These are phyloP conservation scores for Claviceps quebecensis DNA, from an alignment of 2,329 filamentous ascomycete species.

Conservation along the genomic window DNA sequence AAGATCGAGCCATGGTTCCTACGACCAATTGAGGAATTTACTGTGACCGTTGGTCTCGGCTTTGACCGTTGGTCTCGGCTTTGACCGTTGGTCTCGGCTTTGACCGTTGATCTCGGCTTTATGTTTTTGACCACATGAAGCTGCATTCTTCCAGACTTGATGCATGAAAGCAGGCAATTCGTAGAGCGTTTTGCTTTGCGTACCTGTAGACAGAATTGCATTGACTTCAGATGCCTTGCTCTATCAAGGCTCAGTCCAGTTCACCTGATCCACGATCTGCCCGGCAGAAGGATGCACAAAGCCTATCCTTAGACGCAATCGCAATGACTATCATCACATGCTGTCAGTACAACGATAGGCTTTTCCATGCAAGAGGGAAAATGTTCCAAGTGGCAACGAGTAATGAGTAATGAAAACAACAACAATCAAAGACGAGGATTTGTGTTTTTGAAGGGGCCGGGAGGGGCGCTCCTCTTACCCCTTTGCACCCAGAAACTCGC, in stretches of 20 bases:
- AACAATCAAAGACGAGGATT: background rate
- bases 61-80: too few species aligned
- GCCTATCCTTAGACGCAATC: constrained; percentile 72
- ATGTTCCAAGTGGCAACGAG: background rate
- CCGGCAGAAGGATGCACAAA: constrained; percentile 59
- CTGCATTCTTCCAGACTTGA: too few species aligned
- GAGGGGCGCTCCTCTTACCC: constrained; percentile 49
- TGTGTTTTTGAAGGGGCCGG: background rate
- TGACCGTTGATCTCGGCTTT: too few species aligned
- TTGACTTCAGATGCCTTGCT: background rate
- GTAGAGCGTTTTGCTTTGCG: background rate
- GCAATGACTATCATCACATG: constrained; percentile 48
- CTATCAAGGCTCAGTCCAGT: constrained; percentile 72
- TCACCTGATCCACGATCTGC: constrained; percentile 78
- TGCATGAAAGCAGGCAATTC: too few species aligned
- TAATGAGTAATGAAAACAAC: background rate
- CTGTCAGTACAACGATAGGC: background rate
- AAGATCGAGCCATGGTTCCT: too few species aligned
- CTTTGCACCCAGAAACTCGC: constrained; percentile 72
- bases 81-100: too few species aligned
- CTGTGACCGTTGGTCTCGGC: too few species aligned
- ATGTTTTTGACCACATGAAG: too few species aligned
- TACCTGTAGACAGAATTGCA: background rate
- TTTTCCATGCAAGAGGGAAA: background rate
- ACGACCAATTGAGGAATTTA: too few species aligned